These are phyloP conservation scores for Blepharisma stoltei DNA, from an alignment of 73 alveolate species.

Conservation along the genomic window DNA sequence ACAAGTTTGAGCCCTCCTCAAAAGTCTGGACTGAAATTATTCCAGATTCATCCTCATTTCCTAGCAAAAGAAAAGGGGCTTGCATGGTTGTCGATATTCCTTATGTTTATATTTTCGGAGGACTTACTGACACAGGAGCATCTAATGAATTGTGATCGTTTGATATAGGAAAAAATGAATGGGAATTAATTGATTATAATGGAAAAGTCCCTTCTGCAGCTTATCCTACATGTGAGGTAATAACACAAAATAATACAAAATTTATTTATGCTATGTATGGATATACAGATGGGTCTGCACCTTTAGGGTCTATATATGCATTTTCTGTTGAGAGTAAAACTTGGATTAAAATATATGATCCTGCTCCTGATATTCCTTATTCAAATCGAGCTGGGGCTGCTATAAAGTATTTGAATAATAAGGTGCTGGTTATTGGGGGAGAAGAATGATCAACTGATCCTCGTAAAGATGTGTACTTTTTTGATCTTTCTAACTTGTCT, in stretches of 20 bases:
- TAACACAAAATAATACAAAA: background rate
- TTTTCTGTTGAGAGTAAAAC: background rate
- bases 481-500: too few species aligned
- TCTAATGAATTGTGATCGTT: conserved; percentile 1
- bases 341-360: background rate
- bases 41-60: background rate
- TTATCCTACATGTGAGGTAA: background rate
- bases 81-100: background rate
- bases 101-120: conserved; percentile 6
- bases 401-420: too few species aligned
- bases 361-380: too few species aligned
- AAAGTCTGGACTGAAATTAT: background rate
- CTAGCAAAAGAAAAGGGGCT: conserved; percentile 10
- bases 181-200: background rate
- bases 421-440: too few species aligned
- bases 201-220: background rate
- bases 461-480: too few species aligned
- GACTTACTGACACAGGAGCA: background rate
- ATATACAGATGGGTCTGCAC: background rate
- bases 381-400: too few species aligned
- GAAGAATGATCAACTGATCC: too few species aligned
- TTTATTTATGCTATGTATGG: background rate
- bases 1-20: background rate
- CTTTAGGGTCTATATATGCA: background rate
- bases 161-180: conserved; percentile 21